Evolutionary conservation across 768 basidiomycete species (phyloP).

Genomic region (Lactarius hatsudake): DNA sequence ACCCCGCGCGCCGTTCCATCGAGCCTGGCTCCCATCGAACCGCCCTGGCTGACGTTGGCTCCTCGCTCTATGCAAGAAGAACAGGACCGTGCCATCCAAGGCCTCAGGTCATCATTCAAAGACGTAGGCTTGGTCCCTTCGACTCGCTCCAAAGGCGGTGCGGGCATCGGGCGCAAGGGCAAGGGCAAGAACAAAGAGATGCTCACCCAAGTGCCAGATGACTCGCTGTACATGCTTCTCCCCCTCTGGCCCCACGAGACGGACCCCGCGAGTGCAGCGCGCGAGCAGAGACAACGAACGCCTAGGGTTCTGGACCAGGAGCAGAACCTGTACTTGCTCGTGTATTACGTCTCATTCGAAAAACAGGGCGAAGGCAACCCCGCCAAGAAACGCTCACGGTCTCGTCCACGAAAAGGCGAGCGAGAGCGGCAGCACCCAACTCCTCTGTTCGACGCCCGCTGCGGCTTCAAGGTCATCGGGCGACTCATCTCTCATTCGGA

Average conservation of each 20-base stretch:
- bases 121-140: slow-evolving; percentile 76
- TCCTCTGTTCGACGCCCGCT: slow-evolving; percentile 44
- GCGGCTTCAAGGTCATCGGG: slow-evolving; percentile 70
- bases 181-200: slow-evolving; percentile 36
- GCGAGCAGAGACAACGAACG: slow-evolving; percentile 24
- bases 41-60: slow-evolving; percentile 65
- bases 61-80: slow-evolving; percentile 66
- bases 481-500: slow-evolving; percentile 72
- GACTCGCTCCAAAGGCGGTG: slow-evolving; percentile 27
- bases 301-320: slow-evolving; percentile 42
- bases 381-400: slow-evolving; percentile 46
- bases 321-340: slow-evolving; percentile 67
- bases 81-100: slow-evolving; percentile 63
- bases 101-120: slow-evolving; percentile 72
- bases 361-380: slow-evolving; percentile 32
- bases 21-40: slow-evolving; percentile 36
- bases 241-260: slow-evolving; percentile 80
- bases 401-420: slow-evolving; percentile 34
- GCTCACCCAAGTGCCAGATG: slow-evolving; percentile 60
- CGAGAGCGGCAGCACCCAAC: slow-evolving; percentile 18
- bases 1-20: slow-evolving; percentile 28
- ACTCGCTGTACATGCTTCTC: slow-evolving; percentile 80
- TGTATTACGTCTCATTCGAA: slow-evolving; percentile 71
- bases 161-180: slow-evolving; percentile 28
- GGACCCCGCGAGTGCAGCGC: slow-evolving; percentile 40